phyloP scores from a whole-genome alignment of 768 basidiomycete species.

The Mycena rosella region DNA sequence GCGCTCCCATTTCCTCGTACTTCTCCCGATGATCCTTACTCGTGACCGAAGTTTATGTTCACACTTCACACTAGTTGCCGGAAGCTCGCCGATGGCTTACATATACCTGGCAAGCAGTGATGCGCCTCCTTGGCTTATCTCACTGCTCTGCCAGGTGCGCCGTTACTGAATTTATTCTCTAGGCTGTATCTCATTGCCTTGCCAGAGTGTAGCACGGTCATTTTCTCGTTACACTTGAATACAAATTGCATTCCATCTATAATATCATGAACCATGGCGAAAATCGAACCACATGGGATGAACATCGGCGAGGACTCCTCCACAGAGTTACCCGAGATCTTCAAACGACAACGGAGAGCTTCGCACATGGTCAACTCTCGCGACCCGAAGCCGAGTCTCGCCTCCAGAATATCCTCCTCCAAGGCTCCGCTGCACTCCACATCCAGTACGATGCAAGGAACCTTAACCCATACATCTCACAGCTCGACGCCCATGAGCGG shows the following conservation, averaged over 20 bases:
- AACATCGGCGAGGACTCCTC: too few species aligned
- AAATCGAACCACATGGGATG: background rate
- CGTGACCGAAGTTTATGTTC: background rate
- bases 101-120: background rate
- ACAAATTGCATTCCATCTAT: background rate
- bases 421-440: background rate
- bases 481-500: background rate
- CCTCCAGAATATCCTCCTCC: background rate
- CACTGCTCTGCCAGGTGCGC: constrained; percentile 2
- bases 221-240: background rate
- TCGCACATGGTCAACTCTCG: background rate
- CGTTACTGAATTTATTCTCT: background rate
- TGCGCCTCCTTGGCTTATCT: background rate
- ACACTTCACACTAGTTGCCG: too few species aligned
- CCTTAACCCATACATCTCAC: background rate
- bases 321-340: background rate
- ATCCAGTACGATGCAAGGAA: background rate
- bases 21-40: background rate
- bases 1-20: constrained; percentile 3
- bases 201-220: background rate
- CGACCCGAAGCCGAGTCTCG: background rate
- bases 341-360: background rate
- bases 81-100: background rate
- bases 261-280: background rate
- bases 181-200: background rate